Evolutionary conservation across 768 basidiomycete species (phyloP).

Genomic region (Leccinum incarnatum): DNA sequence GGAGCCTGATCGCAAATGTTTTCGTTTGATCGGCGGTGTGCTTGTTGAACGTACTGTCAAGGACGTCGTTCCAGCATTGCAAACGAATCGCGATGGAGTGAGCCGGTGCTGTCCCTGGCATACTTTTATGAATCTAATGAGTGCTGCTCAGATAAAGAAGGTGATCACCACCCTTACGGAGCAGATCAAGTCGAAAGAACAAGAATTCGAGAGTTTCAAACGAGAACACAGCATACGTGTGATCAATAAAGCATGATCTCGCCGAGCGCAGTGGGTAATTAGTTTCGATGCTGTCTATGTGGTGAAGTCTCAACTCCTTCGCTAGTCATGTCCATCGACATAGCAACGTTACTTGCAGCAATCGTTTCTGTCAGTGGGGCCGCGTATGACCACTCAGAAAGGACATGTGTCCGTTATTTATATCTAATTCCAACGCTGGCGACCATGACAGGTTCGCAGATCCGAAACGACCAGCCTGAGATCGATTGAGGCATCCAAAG

Average conservation of each 20-base stretch:
- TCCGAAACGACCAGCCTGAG: neutral
- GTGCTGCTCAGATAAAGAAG: constrained; percentile 64
- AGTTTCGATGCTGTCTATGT: neutral
- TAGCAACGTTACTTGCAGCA: neutral
- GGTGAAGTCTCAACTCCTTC: neutral
- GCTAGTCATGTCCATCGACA: neutral
- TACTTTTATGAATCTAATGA: constrained; percentile 7
- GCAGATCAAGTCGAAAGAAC: constrained; percentile 88
- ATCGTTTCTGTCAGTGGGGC: neutral
- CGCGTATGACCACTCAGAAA: neutral
- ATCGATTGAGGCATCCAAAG: neutral
- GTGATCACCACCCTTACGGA: constrained; percentile 75
- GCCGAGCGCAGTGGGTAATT: constrained; percentile 4
- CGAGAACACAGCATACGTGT: constrained; percentile 73
- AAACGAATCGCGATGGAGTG: constrained; percentile 88
- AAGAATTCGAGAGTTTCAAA: constrained; percentile 79
- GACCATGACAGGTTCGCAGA: neutral
- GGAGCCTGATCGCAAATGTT: constrained; percentile 92
- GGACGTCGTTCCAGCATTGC: constrained; percentile 87
- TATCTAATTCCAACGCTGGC: neutral
- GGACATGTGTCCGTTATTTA: neutral
- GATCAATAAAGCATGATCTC: constrained; percentile 34
- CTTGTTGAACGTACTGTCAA: constrained; percentile 94
- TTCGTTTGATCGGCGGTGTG: constrained; percentile 92
- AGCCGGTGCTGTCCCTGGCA: constrained; percentile 24